phyloP scores from a whole-genome alignment of 257 asterid species.

The Petrea volubilis region DNA sequence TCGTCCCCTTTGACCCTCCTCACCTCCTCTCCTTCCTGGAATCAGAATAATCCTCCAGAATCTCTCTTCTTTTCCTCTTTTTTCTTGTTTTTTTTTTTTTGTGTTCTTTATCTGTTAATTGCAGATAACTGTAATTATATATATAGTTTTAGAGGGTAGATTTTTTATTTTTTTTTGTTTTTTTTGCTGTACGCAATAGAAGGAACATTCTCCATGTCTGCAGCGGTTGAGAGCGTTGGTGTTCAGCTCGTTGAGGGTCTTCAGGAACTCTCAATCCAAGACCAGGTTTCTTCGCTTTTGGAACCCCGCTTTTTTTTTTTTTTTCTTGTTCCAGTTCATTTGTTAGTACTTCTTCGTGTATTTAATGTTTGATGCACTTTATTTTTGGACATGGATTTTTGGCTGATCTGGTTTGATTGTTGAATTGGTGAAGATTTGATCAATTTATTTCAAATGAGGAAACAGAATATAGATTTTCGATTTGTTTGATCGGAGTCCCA shows the following conservation, averaged over 20 bases:
- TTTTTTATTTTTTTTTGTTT: too few relatives aligned
- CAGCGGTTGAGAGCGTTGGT: slow-evolving; percentile 36
- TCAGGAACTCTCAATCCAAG: slow-evolving; percentile 38
- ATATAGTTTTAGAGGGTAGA: slow-evolving; percentile 11
- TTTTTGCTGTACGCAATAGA: slow-evolving; percentile 18
- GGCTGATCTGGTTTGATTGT: slow-evolving; percentile 7
- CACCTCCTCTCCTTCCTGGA: slow-evolving; percentile 15
- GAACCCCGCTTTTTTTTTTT: background rate
- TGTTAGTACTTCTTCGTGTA: background rate
- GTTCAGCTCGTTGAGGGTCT: slow-evolving; percentile 35
- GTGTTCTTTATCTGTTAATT: background rate
- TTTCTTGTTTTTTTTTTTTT: background rate
- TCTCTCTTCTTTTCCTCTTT: background rate
- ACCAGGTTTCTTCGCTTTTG: slow-evolving; percentile 39
- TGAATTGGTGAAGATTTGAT: background rate
- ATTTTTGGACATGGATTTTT: background rate
- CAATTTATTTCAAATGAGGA: background rate
- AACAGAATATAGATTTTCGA: background rate
- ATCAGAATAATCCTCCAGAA: slow-evolving; percentile 39
- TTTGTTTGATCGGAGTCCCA: background rate
- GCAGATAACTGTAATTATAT: slow-evolving; percentile 12
- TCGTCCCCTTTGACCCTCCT: background rate
- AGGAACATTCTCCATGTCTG: slow-evolving; percentile 42
- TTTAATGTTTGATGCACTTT: background rate
- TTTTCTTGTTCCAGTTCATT: background rate